Conservation (phyloP, 2,329 filamentous ascomycete genomes). For the Incumbomyces lentus region DNA sequence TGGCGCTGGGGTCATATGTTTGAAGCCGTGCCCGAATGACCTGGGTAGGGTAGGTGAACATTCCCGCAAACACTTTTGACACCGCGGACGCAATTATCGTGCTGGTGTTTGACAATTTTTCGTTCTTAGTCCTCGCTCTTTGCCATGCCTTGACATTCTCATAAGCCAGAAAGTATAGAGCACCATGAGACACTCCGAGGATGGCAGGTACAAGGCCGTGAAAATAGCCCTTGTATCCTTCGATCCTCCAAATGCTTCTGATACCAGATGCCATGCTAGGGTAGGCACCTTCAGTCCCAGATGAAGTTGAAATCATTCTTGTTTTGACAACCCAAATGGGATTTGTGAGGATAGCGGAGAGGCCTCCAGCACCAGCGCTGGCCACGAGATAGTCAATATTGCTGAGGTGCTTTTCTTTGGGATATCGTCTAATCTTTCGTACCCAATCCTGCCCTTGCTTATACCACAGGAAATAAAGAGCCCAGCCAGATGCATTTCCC, state of each 20-base stretch:
- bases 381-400: constrained; percentile 72
- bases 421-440: constrained; percentile 28
- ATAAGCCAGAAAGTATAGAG: constrained; percentile 93
- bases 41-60: constrained; percentile 88
- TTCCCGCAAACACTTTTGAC: constrained; percentile 82
- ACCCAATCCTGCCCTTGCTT: constrained; percentile 49
- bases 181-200: constrained; percentile 81
- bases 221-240: constrained; percentile 76
- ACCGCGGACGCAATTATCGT: constrained; percentile 70
- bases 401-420: constrained; percentile 23
- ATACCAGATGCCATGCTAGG: constrained; percentile 64
- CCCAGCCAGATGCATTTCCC: constrained; percentile 85
- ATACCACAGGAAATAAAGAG: constrained; percentile 77
- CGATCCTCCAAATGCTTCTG: constrained; percentile 52
- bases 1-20: constrained; percentile 53
- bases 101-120: constrained; percentile 56
- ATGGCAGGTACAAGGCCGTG: constrained; percentile 73
- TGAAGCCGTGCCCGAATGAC: constrained; percentile 81
- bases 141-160: constrained; percentile 52
- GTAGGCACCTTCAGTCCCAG: constrained; percentile 66
- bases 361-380: constrained; percentile 57
- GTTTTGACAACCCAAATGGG: constrained; percentile 98
- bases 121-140: constrained; percentile 22
- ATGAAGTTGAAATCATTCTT: constrained; percentile 82
- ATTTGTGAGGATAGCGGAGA: constrained; percentile 78